Base-by-base conservation (phyloP, 768 basidiomycete species). In the Leccinum disarticulatum region DNA sequence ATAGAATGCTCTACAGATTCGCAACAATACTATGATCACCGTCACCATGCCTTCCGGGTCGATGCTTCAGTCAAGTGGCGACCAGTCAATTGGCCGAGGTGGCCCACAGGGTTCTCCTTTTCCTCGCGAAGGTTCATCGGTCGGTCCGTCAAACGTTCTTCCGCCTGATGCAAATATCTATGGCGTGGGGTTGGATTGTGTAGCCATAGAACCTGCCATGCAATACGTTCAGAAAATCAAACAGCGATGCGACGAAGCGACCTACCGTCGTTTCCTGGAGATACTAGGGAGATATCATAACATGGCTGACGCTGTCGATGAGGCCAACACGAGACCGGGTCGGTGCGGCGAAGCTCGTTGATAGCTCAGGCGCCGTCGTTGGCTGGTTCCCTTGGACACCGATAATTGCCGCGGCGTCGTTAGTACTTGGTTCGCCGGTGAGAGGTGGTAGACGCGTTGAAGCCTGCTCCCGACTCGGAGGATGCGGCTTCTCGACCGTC, bases 141-240 rank as follows among this genome's bases (percentile, higher is more conserved):
- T 55, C 0, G 62, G 63, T 17, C 58, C 61, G 13, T 59, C 64
- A 8, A 59, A 17, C 13, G 3, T 52, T 19, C 41, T 64, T 46
- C 56, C 60, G 6, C 59, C 72, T 7, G 72, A 73, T 38, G 57
- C 67, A 7, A 64, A 27, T 27, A 53, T 66, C 33, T 75, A 72
- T 55, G 66, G 72, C 11, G 17, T 74, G 69, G 67, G 70, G 27
- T 66, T 76, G 62, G 80, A 79, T 48, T 78, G 70, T 9, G 79
- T 77, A 62, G 76, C 84, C 25, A 83, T 90, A 43, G 84, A 87
- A 64, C 87, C 86, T 17, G 97, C 97, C 0, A 88, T 98, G 58
- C 87, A 93, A 67, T 98, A 96, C 66, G 94, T 99, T 33, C 94
- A 95, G 76, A 94, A 94, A 76, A 97, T 98, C 75, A 98, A 97